A percentile compares a stretch with the other conserved stretches of the same genome.
These are phyloP conservation scores for Cystofilobasidium macerans DNA, from an alignment of 768 basidiomycete species.

Conservation along the genomic window DNA sequence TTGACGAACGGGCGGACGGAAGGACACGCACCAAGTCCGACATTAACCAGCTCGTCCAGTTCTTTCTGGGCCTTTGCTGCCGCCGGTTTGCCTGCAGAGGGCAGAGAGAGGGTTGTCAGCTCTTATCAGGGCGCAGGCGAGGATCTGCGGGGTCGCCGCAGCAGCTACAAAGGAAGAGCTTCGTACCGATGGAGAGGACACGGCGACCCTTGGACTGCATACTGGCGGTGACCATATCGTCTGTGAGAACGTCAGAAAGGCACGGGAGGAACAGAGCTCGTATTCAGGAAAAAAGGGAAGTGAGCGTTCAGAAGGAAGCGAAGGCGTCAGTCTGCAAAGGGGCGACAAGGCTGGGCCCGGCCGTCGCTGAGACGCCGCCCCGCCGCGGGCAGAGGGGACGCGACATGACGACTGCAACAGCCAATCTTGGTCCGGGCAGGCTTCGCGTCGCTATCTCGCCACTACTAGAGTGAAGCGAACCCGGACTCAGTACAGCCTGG, in stretches of 20 bases:
- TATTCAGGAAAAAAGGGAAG: background rate
- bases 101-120: background rate
- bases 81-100: background rate
- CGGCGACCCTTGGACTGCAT: background rate
- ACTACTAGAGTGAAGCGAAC: too few species aligned
- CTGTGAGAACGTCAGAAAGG: background rate
- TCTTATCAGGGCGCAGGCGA: background rate
- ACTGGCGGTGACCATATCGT: background rate
- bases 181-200: constrained; percentile 9
- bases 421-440: too few species aligned
- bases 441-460: too few species aligned
- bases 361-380: too few species aligned
- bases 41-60: background rate
- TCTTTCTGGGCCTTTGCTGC: constrained; percentile 1
- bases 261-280: background rate
- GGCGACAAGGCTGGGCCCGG: too few species aligned
- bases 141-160: background rate
- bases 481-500: too few species aligned
- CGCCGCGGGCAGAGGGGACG: too few species aligned
- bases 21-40: background rate
- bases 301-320: background rate
- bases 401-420: too few species aligned
- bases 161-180: too few species aligned
- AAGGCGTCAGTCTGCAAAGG: too few species aligned
- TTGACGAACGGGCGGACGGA: background rate